These are phyloP conservation scores for Madurella mycetomatis DNA, from an alignment of 2,329 filamentous ascomycete genomes.

Conservation along the genomic window DNA sequence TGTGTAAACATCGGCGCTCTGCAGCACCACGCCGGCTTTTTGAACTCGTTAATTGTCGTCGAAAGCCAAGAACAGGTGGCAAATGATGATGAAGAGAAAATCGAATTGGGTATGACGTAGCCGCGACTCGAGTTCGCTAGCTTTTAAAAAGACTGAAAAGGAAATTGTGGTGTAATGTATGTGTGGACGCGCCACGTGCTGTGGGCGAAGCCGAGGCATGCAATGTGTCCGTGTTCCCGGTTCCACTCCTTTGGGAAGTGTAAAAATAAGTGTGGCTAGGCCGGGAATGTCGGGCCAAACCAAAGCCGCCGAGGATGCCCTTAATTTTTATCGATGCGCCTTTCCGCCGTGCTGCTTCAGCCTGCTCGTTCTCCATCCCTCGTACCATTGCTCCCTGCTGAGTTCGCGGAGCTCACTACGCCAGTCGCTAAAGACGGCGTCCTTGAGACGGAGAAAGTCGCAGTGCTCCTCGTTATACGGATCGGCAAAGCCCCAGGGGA, in stretches of 20 bases:
- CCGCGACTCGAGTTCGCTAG: neutral
- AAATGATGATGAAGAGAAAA: slow-evolving; percentile 2
- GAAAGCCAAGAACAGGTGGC: slow-evolving; percentile 3
- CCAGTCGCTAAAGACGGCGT: slow-evolving; percentile 92
- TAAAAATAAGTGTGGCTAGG: neutral
- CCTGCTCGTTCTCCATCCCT: slow-evolving; percentile 80
- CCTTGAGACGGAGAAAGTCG: slow-evolving; percentile 86
- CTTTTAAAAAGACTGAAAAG: neutral
- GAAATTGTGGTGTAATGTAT: neutral
- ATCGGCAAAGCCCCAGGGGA: slow-evolving; percentile 96
- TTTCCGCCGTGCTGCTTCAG: slow-evolving; percentile 50
- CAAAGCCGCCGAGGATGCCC: neutral
- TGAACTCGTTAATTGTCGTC: slow-evolving; percentile 8
- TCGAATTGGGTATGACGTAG: slow-evolving; percentile 19
- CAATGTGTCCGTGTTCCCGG: neutral
- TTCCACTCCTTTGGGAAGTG: neutral
- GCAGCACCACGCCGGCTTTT: neutral
- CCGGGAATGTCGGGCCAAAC: neutral
- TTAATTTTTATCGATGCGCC: slow-evolving; percentile 32
- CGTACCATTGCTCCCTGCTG: slow-evolving; percentile 90
- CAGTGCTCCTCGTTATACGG: slow-evolving; percentile 89
- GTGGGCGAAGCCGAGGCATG: neutral
- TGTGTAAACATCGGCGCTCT: neutral
- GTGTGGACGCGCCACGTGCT: neutral
- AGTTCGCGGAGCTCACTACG: slow-evolving; percentile 83